Evolutionary conservation across 371 early-diverging fungal species (phyloP).

Genomic region (Nematocida sp.): DNA sequence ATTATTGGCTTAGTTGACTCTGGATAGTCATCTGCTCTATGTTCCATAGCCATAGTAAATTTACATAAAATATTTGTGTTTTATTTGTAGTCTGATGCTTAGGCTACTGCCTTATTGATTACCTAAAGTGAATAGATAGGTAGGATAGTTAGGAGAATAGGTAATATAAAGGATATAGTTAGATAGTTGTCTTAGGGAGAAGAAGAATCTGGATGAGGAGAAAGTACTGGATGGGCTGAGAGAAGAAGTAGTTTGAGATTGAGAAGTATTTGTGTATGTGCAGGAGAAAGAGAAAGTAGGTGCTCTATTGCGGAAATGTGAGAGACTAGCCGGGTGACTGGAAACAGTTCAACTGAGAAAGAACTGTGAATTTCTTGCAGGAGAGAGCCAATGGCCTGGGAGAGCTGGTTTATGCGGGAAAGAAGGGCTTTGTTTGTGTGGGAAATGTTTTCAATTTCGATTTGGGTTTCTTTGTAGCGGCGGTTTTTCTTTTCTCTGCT

Average conservation of each 20-base stretch:
- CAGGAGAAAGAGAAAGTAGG: neutral
- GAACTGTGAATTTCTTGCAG: constrained; percentile 3
- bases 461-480: constrained; percentile 55
- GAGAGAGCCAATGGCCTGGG: constrained; percentile 28
- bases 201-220: neutral
- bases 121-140: neutral
- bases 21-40: too few relatives aligned
- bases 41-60: too few relatives aligned
- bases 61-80: neutral
- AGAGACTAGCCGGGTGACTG: neutral
- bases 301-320: neutral
- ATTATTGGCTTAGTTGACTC: neutral
- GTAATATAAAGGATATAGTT: too few relatives aligned
- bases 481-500: constrained; percentile 61
- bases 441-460: neutral
- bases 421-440: constrained; percentile 45
- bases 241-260: neutral
- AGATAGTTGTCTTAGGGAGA: too few relatives aligned
- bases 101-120: neutral
- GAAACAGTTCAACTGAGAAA: neutral
- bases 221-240: neutral
- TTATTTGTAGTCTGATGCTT: neutral
- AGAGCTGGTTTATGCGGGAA: constrained; percentile 45
- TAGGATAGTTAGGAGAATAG: too few relatives aligned
- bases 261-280: constrained; percentile 5